phyloP scores from a whole-genome alignment of 2,329 filamentous ascomycete genomes.

The Canariomyces notabilis region DNA sequence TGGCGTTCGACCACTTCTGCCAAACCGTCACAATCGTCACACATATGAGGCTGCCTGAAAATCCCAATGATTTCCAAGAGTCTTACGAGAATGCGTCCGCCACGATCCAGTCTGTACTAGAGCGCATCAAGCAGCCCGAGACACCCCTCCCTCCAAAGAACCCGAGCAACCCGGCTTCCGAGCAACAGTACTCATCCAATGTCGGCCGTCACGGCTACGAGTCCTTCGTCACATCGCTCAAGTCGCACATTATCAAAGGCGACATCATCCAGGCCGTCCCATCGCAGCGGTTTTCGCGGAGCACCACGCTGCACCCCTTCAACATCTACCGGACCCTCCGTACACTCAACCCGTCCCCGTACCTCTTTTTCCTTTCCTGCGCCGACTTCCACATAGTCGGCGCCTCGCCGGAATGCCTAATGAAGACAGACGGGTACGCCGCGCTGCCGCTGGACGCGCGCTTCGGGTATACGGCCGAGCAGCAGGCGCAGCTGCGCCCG shows the following conservation, averaged over 20 bases:
- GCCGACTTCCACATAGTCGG: slow-evolving; percentile 90
- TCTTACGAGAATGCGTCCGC: slow-evolving; percentile 65
- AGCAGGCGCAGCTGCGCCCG: slow-evolving; percentile 20
- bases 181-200: slow-evolving; percentile 73
- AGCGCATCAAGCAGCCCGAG: slow-evolving; percentile 66
- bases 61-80: slow-evolving; percentile 48
- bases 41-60: slow-evolving; percentile 61
- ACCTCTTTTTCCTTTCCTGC: slow-evolving; percentile 94
- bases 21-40: slow-evolving; percentile 91
- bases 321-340: slow-evolving; percentile 96
- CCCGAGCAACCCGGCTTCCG: slow-evolving; percentile 65
- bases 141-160: slow-evolving; percentile 72
- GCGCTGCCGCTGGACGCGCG: slow-evolving; percentile 21
- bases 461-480: slow-evolving; percentile 19
- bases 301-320: slow-evolving; percentile 89
- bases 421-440: slow-evolving; percentile 74
- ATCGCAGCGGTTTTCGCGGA: slow-evolving; percentile 85
- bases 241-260: slow-evolving; percentile 83
- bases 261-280: slow-evolving; percentile 98
- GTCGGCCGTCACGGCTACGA: slow-evolving; percentile 87
- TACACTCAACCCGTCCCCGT: slow-evolving; percentile 95
- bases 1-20: slow-evolving; percentile 93
- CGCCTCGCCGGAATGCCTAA: slow-evolving; percentile 88
- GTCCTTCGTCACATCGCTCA: slow-evolving; percentile 76
- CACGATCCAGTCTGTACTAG: slow-evolving; percentile 62